Evolutionary conservation across 352 stramenopile genomes (phyloP), one percentile per base, ranked within the genome.

Genomic region (Globisporangium irregulare): DNA sequence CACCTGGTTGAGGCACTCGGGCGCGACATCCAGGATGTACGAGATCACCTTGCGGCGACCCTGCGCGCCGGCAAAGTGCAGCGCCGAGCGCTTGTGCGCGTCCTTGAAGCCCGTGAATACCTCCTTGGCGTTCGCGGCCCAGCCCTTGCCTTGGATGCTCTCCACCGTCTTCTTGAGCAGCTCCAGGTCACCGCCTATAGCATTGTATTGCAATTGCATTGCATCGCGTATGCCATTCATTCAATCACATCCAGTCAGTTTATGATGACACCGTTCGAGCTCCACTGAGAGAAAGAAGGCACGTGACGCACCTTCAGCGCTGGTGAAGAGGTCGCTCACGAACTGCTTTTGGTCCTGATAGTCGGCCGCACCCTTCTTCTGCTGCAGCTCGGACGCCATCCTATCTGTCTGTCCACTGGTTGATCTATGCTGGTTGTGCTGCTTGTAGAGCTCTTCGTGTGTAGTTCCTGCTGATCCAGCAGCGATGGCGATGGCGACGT

Each of bases 291-390:
- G 14, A 43, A 14, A 15, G 0, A 43, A 41, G 34, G 1, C 34
- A 41, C 34, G 1, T 41, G 10, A 77, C 79, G 72, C 67, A 94
- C 86, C 87, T 70, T 94, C 81, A 27, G 86, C 82, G 59, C 79
- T 89, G 54, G 78, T 84, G 57, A 93, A 79, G 48, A 94, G 74
- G 53, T 92, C 79, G 25, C 73, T 73, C 38, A 92, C 81, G n/a
- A 94, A 70, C 71, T 94, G 77, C 72, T 90, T 90, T 67, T 94
- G 82, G 67, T 86, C 79, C 67, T 94, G 79, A 73, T 87, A 94
- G 69, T 92, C 75, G 68, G 78, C 82, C 41, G 74, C 78, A 61
- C 87, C 84, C 53, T 84, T 68, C 66, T 88, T 75, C 72, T 91
- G 87, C 58, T 82, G 73, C 69, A 86, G 77, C 32, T 70, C 67